Evolutionary conservation across 371 early-diverging fungal species (phyloP).

Genomic region (Lichtheimia hyalospora): DNA sequence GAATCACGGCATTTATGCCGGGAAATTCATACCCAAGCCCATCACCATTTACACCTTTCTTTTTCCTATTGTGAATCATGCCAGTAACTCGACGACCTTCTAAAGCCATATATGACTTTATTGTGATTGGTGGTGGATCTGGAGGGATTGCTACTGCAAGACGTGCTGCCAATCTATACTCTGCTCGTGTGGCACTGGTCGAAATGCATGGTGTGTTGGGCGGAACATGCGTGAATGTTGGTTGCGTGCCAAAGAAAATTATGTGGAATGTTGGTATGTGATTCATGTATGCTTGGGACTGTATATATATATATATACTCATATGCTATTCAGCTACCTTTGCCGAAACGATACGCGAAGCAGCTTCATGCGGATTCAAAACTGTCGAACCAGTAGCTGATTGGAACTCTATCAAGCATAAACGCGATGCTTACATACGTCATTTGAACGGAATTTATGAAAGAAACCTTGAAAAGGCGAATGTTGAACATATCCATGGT

Average conservation of each 20-base stretch:
- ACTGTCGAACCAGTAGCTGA: conserved; percentile 54
- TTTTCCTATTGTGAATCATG: no score
- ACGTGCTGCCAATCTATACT: conserved; percentile 83
- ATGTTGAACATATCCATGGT: conserved; percentile 82
- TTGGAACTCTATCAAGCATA: conserved; percentile 78
- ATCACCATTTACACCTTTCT: no score
- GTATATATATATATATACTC: not conserved
- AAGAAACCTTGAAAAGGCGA: conserved; percentile 85
- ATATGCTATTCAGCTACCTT: conserved; percentile 63
- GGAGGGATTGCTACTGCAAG: conserved; percentile 92
- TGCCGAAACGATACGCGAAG: conserved; percentile 87
- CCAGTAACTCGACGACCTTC: no score
- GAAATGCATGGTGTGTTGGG: conserved; percentile 84
- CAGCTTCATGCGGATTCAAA: conserved; percentile 84
- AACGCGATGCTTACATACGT: conserved; percentile 94
- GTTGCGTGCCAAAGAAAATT: conserved; percentile 99
- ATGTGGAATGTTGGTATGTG: conserved; percentile 88
- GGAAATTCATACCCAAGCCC: no score
- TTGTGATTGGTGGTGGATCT: conserved; percentile 92
- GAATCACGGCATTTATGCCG: no score
- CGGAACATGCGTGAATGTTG: conserved; percentile 96
- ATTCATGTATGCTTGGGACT: not conserved
- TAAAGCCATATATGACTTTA: conserved; percentile 67
- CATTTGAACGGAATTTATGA: conserved; percentile 97
- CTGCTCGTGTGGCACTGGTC: conserved; percentile 87